Evolutionary conservation across 306 rosid genomes (phyloP), one percentile per base, ranked within the genome.

Genomic region (Gynostemma pentaphyllum): DNA sequence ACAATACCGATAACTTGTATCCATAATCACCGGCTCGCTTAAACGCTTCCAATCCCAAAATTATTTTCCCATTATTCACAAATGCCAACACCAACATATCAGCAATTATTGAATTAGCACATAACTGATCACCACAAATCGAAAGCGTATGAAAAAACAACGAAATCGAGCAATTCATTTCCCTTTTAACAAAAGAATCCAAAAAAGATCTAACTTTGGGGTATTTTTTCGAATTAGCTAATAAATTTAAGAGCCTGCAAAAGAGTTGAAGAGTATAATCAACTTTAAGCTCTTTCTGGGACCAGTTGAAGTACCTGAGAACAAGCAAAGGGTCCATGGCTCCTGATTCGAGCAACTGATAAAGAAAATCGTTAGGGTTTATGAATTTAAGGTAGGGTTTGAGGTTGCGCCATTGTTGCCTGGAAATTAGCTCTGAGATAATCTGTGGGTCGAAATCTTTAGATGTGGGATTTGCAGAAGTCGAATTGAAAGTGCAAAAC

Each of bases 371-470:
- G 18, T 46, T 61, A 41, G 90, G 78, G 50, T 57, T 71, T 30
- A 70, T 76, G 45, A 47, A 37, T 66, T 62, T 54, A 34, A 90
- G 69, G 73, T 78, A 81, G 67, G 76, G 26, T 79, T 82, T 87
- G 70, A 85, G 82, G 72, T 78, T 77, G 28, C 79, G 76, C 95
- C 96, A 87, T 49, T 74, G 96, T 16, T 81, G 94, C 73, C 85
- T 76, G 47, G 76, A 78, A 73, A 90, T 78, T 68, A 87, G 73
- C 69, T 90, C 83, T 52, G 80, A 72, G 59, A 82, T 73, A 7
- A 57, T 16, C 5, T 67, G 32, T 65, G 70, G 60, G 62, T 42
- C 59, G 42, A 82, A 70, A 37, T 65, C 54, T 32, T 46, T 54
- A 21, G 63, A 23, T 18, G 24, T 66, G 65, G 83, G 60, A 49